Evolutionary conservation across 352 stramenopile genomes (phyloP), one percentile per base, ranked within the genome.

Genomic region (Phytophthora sojae): DNA sequence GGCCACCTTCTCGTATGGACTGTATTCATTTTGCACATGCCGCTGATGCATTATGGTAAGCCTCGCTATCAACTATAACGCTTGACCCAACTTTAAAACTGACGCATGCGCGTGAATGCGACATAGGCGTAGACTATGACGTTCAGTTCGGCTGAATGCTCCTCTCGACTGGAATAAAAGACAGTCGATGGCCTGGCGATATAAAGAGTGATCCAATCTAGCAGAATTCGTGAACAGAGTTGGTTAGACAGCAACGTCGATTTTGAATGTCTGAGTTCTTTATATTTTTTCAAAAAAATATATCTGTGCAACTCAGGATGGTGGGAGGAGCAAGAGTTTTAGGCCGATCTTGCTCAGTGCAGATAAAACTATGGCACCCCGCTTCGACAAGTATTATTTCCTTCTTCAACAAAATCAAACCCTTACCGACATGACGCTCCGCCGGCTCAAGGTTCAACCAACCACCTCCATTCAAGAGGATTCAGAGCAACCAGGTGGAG

Each of bases 21-120:
- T 25, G 42, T 73, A 21, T 73, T 63, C 65, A 73, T 73, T 44
- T 39, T 73, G 2, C 65, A 73, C 8, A 63, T 73, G 60, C 65
- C 65, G 2, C 37, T 73, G 23, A 67, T 59, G 47, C 65, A 73
- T 19, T 68, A 73, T 14, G 65, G 65, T 73, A 73, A 61, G 65
- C 14, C 15, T 49, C 15, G 42, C 17, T 45, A 6, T 29, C 32
- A 54, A 44, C 59, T n/a, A n/a, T n/a, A n/a, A n/a, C 5, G 9
- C 29, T 32, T 32, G 0, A 32, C 29, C 29, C 9, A 32, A 32
- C 0, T 32, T 32, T n/a, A n/a, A n/a, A n/a, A n/a, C n/a, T n/a
- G n/a, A 62, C 17, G 15, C 6, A 3, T 29, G 7, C 29, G 50
- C 39, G 58, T 30, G 19, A 23, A 15, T 44, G 37, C 4, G n/a